A percentile compares a stretch with the other conserved stretches of the same genome.
These are phyloP conservation scores for Colletotrichum sp. DNA, from an alignment of 2,329 filamentous ascomycete genomes.

Conservation along the genomic window DNA sequence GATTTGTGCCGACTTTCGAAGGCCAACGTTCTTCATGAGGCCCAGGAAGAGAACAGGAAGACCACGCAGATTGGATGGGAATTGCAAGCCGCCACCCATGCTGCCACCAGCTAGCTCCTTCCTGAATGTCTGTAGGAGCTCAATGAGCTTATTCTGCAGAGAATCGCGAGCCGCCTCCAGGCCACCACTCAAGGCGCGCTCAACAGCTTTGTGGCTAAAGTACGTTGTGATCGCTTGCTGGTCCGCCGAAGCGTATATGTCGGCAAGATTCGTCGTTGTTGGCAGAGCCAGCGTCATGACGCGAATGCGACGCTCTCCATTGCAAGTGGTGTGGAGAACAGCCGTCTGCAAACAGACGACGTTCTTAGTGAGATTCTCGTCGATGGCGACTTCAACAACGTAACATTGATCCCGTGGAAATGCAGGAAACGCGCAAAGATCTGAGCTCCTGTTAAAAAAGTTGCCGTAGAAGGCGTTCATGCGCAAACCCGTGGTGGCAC, in stretches of 20 bases:
- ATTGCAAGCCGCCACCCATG: conserved; percentile 92
- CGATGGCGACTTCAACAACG: conserved; percentile 97
- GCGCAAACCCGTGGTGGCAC: conserved; percentile 90
- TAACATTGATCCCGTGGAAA: conserved; percentile 98
- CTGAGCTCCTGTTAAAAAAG: conserved; percentile 98
- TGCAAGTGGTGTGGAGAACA: conserved; percentile 96
- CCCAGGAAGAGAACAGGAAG: conserved; percentile 91
- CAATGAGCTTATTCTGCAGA: conserved; percentile 87
- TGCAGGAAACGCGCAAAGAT: conserved; percentile 96
- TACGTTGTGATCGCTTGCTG: conserved; percentile 92
- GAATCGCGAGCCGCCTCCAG: conserved; percentile 91
- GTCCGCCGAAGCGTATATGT: conserved; percentile 93
- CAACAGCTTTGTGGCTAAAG: conserved; percentile 97
- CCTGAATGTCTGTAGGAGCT: conserved; percentile 92
- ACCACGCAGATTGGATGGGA: conserved; percentile 89
- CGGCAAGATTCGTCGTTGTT: conserved; percentile 87
- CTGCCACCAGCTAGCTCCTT: conserved; percentile 96
- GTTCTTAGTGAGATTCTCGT: conserved; percentile 90
- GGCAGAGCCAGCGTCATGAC: conserved; percentile 93
- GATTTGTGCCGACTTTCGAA: conserved; percentile 92
- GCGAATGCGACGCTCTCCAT: conserved; percentile 92
- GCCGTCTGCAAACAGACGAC: conserved; percentile 93
- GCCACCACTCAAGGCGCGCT: conserved; percentile 83
- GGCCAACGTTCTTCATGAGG: conserved; percentile 93
- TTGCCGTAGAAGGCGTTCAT: conserved; percentile 99